Conservation (phyloP, 192 early-diverging fungal species). For the Lunasporangiospora selenospora region DNA sequence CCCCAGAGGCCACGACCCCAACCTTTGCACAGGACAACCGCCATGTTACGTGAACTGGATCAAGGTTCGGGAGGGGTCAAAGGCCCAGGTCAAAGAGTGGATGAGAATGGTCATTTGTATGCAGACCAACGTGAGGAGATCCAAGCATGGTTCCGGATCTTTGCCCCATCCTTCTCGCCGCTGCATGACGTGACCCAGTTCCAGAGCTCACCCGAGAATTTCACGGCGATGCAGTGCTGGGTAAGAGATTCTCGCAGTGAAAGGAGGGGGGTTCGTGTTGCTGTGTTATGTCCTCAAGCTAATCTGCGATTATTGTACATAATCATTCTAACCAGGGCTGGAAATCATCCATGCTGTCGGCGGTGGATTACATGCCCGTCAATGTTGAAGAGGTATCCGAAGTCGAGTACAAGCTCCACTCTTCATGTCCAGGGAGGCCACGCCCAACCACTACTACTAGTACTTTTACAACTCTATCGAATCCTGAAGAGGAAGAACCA, state of each 20-base stretch:
- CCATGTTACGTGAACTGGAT: too few species aligned
- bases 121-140: constrained; percentile 53
- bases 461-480: not conserved
- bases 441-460: not conserved
- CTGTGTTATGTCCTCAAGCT: not conserved
- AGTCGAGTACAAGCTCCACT: not conserved
- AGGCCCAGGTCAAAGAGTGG: not conserved
- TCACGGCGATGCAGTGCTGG: constrained; percentile 60
- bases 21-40: too few species aligned
- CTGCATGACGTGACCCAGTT: constrained; percentile 58
- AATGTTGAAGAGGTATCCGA: not conserved
- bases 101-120: constrained; percentile 19
- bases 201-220: constrained; percentile 63
- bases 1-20: too few species aligned
- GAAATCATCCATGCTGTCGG: constrained; percentile 7
- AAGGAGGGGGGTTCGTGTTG: not conserved
- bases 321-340: constrained; percentile 6
- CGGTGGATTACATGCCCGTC: not conserved
- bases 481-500: not conserved
- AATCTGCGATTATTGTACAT: not conserved
- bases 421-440: not conserved
- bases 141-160: constrained; percentile 65
- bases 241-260: constrained; percentile 37
- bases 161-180: constrained; percentile 52
- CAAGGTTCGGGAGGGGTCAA: too few species aligned